Percentiles rank a stretch among this genome's conserved stretches.
phyloP scores from a whole-genome alignment of 306 rosid genomes.

The Glycine soja region DNA sequence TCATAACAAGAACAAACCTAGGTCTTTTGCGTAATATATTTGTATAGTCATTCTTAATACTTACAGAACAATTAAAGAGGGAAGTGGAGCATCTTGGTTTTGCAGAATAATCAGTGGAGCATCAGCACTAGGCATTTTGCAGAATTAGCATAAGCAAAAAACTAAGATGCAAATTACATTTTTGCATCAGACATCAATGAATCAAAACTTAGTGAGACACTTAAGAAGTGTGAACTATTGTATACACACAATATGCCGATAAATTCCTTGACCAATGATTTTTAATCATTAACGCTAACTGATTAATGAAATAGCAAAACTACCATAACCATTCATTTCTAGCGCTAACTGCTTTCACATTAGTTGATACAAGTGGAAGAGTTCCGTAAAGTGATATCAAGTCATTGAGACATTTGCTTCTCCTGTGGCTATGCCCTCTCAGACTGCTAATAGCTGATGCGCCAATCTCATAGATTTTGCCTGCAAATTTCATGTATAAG shows the following conservation, averaged over 20 bases:
- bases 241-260: slow-evolving; percentile 15
- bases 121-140: neutral
- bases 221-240: neutral
- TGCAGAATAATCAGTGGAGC: neutral
- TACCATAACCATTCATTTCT: slow-evolving; percentile 67
- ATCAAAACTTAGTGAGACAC: slow-evolving; percentile 32
- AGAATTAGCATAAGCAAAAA: slow-evolving; percentile 3
- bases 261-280: neutral
- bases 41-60: neutral
- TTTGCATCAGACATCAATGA: slow-evolving; percentile 12
- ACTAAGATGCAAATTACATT: neutral
- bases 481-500: slow-evolving; percentile 49
- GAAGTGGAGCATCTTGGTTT: neutral
- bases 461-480: slow-evolving; percentile 62
- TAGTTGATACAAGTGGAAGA: slow-evolving; percentile 57
- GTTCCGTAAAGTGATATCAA: slow-evolving; percentile 54
- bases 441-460: slow-evolving; percentile 55
- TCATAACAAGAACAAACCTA: neutral
- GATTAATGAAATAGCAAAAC: slow-evolving; percentile 28
- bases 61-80: neutral
- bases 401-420: slow-evolving; percentile 61
- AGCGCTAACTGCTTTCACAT: slow-evolving; percentile 58
- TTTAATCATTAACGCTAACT: neutral
- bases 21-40: neutral
- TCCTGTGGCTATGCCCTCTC: slow-evolving; percentile 50